phyloP scores from a whole-genome alignment of 83 land plant genomes.

The Thuja plicata region DNA sequence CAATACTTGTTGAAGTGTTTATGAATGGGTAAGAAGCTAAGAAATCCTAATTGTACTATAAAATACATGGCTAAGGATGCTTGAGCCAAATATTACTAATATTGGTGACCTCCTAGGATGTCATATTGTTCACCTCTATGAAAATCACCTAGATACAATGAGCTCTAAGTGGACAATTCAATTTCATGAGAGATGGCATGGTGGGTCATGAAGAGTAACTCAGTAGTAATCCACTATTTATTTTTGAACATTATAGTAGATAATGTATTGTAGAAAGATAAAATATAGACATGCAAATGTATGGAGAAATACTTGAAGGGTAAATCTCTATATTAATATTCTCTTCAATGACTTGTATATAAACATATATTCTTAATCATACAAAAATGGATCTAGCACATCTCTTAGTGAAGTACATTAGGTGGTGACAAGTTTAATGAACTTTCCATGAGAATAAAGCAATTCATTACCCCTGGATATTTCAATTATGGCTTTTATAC shows the following conservation, averaged over 20 bases:
- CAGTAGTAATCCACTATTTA: too few species aligned
- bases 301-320: background rate
- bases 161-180: too few species aligned
- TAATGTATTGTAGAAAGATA: too few species aligned
- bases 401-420: background rate
- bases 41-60: too few species aligned
- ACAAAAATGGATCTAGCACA: background rate
- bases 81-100: too few species aligned
- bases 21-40: background rate
- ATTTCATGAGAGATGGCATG: too few species aligned
- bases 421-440: background rate
- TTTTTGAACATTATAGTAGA: too few species aligned
- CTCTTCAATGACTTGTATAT: background rate
- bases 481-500: background rate
- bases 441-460: background rate
- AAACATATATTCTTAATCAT: background rate
- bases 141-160: too few species aligned
- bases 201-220: too few species aligned
- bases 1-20: background rate
- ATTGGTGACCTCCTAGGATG: too few species aligned
- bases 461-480: background rate
- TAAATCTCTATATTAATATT: background rate
- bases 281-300: background rate
- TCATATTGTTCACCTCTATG: too few species aligned
- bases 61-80: too few species aligned